Conservation (phyloP, 164 flowering plant genomes). For the Chimonanthus praecox region DNA sequence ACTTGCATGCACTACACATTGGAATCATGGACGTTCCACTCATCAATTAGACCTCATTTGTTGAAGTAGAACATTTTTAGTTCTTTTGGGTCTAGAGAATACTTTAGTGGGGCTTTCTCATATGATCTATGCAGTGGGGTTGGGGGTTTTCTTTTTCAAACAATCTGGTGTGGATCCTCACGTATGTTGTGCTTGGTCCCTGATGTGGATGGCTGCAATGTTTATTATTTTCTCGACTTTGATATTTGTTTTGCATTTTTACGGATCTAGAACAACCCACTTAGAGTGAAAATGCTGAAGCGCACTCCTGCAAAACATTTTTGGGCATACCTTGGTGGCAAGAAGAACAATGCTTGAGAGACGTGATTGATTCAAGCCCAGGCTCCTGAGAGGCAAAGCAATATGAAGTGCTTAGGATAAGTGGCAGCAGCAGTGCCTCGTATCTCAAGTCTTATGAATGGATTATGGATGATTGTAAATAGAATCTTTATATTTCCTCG, state of each 20-base stretch:
- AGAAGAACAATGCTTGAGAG: slow-evolving; percentile 20
- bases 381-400: not conserved
- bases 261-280: slow-evolving; percentile 78
- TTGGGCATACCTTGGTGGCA: slow-evolving; percentile 29
- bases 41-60: not conserved
- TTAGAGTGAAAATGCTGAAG: slow-evolving; percentile 67
- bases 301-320: slow-evolving; percentile 62
- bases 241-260: slow-evolving; percentile 5
- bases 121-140: not conserved
- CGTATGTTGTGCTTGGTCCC: not conserved
- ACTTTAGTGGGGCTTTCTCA: not conserved
- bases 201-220: not conserved
- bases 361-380: not conserved
- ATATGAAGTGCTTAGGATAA: too few relatives aligned
- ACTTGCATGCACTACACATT: too few relatives aligned
- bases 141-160: too few relatives aligned
- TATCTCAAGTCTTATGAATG: not conserved
- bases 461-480: not conserved
- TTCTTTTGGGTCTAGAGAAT: too few relatives aligned
- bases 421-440: not conserved
- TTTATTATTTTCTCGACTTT: not conserved
- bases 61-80: too few relatives aligned
- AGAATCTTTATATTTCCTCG: not conserved
- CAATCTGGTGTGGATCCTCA: not conserved
- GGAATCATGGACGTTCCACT: not conserved